These are phyloP conservation scores for Davidsoniella eucalypti DNA, from an alignment of 2,329 filamentous ascomycete species.

Conservation along the genomic window DNA sequence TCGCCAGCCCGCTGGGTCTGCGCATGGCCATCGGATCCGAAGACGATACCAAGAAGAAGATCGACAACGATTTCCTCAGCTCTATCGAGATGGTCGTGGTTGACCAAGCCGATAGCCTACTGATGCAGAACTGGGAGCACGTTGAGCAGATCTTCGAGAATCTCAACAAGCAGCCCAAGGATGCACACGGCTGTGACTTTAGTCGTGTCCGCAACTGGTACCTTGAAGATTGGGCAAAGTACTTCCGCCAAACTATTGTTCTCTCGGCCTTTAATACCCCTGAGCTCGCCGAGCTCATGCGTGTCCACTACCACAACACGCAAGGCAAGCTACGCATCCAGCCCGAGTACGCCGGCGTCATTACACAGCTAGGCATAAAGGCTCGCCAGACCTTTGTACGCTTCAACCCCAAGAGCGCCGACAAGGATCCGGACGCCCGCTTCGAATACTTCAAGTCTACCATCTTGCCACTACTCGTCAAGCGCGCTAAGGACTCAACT, in stretches of 20 bases:
- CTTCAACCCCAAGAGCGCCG: slow-evolving; percentile 43
- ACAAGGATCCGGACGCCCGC: slow-evolving; percentile 66
- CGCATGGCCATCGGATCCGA: slow-evolving; percentile 80
- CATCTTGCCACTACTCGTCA: slow-evolving; percentile 58
- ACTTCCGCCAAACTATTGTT: slow-evolving; percentile 73
- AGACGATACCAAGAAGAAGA: slow-evolving; percentile 37
- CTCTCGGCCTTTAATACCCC: slow-evolving; percentile 74
- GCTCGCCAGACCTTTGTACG: slow-evolving; percentile 81
- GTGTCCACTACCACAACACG: slow-evolving; percentile 62
- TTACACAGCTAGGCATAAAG: slow-evolving; percentile 55
- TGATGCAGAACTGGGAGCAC: slow-evolving; percentile 99
- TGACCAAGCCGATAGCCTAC: slow-evolving; percentile 80
- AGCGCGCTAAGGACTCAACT: slow-evolving; percentile 43
- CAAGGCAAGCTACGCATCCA: slow-evolving; percentile 62
- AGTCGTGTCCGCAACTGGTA: slow-evolving; percentile 83
- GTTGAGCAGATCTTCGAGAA: slow-evolving; percentile 83
- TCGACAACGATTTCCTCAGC: slow-evolving; percentile 79
- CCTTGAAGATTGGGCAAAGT: slow-evolving; percentile 66
- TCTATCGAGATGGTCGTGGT: slow-evolving; percentile 83
- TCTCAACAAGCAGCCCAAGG: slow-evolving; percentile 77
- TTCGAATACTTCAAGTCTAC: slow-evolving; percentile 84
- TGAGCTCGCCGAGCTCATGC: slow-evolving; percentile 67
- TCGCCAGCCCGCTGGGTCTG: slow-evolving; percentile 78
- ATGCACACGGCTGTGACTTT: slow-evolving; percentile 86
- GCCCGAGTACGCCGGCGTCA: slow-evolving; percentile 46